Conservation (phyloP, 2,329 filamentous ascomycete genomes). For the Neoascochyta sp. region DNA sequence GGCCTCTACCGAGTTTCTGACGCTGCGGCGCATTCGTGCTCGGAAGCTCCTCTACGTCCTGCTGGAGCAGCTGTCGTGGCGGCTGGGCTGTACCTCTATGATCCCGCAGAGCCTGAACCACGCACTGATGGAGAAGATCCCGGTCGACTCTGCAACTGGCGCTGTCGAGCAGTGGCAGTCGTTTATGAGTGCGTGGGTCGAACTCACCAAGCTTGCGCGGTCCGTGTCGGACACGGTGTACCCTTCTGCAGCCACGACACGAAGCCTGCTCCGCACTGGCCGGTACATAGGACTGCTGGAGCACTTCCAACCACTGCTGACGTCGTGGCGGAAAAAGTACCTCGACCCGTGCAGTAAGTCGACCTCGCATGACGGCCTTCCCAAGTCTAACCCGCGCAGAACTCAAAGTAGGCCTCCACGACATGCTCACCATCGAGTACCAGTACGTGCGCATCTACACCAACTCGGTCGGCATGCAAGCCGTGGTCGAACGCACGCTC, state of each 20-base stretch:
- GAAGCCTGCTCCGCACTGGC: slow-evolving; percentile 44
- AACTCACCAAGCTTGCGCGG: slow-evolving; percentile 45
- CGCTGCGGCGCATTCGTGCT: slow-evolving; percentile 32
- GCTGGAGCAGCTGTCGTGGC: slow-evolving; percentile 51
- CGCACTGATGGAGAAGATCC: slow-evolving; percentile 40
- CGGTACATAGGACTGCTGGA: slow-evolving; percentile 51
- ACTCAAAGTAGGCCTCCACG: slow-evolving; percentile 40
- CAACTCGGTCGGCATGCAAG: slow-evolving; percentile 53
- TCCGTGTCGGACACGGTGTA: slow-evolving; percentile 55
- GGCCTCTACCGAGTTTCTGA: slow-evolving; percentile 26
- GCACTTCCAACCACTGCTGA: slow-evolving; percentile 44
- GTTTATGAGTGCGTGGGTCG: slow-evolving; percentile 52
- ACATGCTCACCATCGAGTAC: slow-evolving; percentile 53
- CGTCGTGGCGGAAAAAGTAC: slow-evolving; percentile 41
- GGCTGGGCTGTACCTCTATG: slow-evolving; percentile 51
- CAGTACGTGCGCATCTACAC: slow-evolving; percentile 44
- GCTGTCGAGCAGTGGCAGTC: slow-evolving; percentile 47
- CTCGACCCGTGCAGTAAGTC: slow-evolving; percentile 37
- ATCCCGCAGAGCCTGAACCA: slow-evolving; percentile 47
- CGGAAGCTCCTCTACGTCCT: slow-evolving; percentile 43
- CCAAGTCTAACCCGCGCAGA: too few species aligned
- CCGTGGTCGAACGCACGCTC: slow-evolving; percentile 54
- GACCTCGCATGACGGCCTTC: not conserved
- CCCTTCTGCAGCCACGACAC: slow-evolving; percentile 42
- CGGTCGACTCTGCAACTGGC: slow-evolving; percentile 36